These are phyloP conservation scores for Hypomontagnella monticulosa DNA, from an alignment of 495 filamentous ascomycete genomes.

Conservation along the genomic window DNA sequence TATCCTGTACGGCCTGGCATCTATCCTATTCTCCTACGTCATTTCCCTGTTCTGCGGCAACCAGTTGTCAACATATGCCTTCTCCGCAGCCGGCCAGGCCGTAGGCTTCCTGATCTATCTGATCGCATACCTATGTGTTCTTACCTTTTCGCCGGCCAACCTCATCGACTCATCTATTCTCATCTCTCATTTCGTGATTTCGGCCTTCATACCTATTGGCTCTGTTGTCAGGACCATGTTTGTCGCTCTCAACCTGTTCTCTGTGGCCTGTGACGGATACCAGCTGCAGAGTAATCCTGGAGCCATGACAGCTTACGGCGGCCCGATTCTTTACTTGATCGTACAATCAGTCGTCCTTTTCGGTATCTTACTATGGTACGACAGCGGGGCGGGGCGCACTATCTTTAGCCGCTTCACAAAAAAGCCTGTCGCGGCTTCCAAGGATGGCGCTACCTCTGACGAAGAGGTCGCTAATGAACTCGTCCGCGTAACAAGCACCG, in stretches of 20 bases:
- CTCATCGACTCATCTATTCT: slow-evolving; percentile 67
- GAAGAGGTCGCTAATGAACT: slow-evolving; percentile 59
- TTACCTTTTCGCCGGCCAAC: slow-evolving; percentile 71
- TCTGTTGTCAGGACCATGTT: slow-evolving; percentile 76
- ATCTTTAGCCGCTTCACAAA: slow-evolving; percentile 55
- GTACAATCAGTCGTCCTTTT: slow-evolving; percentile 70
- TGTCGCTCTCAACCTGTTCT: slow-evolving; percentile 80
- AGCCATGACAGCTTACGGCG: slow-evolving; percentile 74
- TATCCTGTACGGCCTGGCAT: slow-evolving; percentile 73
- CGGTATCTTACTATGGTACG: slow-evolving; percentile 70
- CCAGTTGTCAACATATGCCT: slow-evolving; percentile 77
- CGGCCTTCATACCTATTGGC: slow-evolving; percentile 72
- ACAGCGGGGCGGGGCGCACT: slow-evolving; percentile 68
- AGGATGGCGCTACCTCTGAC: slow-evolving; percentile 50
- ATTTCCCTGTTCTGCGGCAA: slow-evolving; percentile 72
- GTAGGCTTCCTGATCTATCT: slow-evolving; percentile 82
- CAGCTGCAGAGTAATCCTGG: slow-evolving; percentile 72
- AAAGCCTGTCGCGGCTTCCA: slow-evolving; percentile 37
- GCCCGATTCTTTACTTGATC: slow-evolving; percentile 76
- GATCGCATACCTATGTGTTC: slow-evolving; percentile 72
- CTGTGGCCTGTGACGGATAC: slow-evolving; percentile 70
- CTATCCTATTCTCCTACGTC: slow-evolving; percentile 73
- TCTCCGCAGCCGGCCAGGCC: slow-evolving; percentile 76
- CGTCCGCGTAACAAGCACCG: slow-evolving; percentile 51
- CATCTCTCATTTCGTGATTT: slow-evolving; percentile 73